Conservation (phyloP, 1,284 basidiomycete genomes). For the Fomitopsis schrenkii region DNA sequence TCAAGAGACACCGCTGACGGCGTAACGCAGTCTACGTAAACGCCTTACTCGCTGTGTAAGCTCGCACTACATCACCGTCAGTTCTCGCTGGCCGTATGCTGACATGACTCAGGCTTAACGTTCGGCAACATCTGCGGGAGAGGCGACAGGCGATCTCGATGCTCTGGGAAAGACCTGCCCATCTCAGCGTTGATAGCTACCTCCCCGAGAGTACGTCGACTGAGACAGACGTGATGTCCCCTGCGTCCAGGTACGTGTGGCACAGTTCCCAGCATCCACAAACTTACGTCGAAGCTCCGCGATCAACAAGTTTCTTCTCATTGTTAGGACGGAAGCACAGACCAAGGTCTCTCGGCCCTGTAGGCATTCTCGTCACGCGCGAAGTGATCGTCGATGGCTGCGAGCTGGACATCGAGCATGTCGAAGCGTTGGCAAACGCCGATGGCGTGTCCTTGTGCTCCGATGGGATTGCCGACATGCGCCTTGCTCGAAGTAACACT, state of each 20-base stretch:
- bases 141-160: neutral
- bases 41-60: neutral
- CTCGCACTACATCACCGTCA: no score
- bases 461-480: neutral
- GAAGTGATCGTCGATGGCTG: neutral
- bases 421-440: neutral
- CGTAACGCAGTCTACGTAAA: constrained; percentile 1
- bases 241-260: neutral
- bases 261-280: neutral
- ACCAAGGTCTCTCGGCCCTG: neutral
- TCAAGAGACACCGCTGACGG: neutral
- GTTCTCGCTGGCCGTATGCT: neutral
- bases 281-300: no score
- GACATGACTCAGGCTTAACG: neutral
- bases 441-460: neutral
- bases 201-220: neutral
- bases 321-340: neutral
- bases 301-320: neutral
- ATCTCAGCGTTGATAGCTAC: neutral
- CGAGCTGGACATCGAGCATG: neutral
- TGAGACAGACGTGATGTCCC: neutral
- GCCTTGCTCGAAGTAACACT: neutral
- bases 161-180: neutral
- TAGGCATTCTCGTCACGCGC: neutral
- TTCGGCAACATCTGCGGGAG: constrained; percentile 3